These are phyloP conservation scores for Fusarium mangiferae DNA, from an alignment of 2,329 filamentous ascomycete genomes.

Conservation along the genomic window DNA sequence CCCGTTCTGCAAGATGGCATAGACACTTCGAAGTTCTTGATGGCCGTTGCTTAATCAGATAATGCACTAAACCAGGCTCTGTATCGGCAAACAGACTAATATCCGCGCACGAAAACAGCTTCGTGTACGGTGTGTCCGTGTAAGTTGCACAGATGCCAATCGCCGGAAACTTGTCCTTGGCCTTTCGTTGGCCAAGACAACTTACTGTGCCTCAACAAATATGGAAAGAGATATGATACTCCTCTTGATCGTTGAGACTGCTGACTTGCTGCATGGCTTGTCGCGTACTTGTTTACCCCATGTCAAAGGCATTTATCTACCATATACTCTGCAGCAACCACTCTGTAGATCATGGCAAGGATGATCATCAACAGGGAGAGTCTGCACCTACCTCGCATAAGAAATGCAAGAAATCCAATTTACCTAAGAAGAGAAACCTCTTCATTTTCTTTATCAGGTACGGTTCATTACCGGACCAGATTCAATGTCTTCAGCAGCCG, in stretches of 20 bases:
- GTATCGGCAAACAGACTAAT: no score
- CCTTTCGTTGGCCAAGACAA: not conserved
- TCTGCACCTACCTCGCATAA: not conserved
- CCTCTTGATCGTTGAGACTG: not conserved
- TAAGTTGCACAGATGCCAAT: not conserved
- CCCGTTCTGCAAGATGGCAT: not conserved
- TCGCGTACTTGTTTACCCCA: not conserved
- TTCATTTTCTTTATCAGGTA: not conserved
- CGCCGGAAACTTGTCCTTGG: not conserved
- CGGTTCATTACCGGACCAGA: not conserved
- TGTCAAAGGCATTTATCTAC: not conserved
- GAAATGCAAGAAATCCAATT: not conserved
- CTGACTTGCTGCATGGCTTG: not conserved
- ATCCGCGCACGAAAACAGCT: not conserved
- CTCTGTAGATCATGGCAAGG: not conserved
- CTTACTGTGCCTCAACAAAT: not conserved
- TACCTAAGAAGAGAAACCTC: not conserved
- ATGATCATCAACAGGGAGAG: not conserved
- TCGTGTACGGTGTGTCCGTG: not conserved
- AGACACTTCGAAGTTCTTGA: rapidly evolving
- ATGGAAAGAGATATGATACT: not conserved
- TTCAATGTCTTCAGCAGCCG: not conserved
- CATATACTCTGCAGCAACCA: not conserved
- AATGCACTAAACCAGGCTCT: not conserved
- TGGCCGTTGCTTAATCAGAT: not conserved